phyloP scores from a whole-genome alignment of 163 green algal species.

The Scenedesmus sp. region DNA sequence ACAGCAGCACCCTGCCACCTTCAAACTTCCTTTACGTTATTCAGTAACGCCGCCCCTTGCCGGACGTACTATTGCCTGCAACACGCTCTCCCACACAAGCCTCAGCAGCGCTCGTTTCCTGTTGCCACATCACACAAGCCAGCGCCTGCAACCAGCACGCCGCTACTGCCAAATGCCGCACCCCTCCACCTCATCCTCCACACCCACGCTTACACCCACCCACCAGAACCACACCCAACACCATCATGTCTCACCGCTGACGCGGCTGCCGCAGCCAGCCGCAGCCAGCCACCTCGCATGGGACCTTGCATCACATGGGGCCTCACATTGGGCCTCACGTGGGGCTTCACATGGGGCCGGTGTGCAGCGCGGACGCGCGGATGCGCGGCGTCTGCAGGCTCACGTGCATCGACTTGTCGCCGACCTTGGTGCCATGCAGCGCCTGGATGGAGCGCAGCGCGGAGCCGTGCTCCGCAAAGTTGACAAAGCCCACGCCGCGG shows the following conservation, averaged over 20 bases:
- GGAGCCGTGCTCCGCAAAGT: conserved; percentile 42
- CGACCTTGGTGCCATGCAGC: conserved; percentile 45
- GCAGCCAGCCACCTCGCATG: not conserved
- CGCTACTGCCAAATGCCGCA: not conserved
- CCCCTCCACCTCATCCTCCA: no score
- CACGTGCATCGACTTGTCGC: conserved; percentile 59
- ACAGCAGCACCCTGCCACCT: not conserved
- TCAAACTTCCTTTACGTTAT: not conserved
- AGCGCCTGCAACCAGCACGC: not conserved
- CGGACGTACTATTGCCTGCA: not conserved
- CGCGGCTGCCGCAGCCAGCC: not conserved
- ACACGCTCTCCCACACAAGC: not conserved
- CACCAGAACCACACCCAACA: no score
- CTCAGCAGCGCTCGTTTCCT: not conserved
- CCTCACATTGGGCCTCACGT: not conserved
- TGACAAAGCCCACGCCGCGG: conserved; percentile 61
- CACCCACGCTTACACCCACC: no score
- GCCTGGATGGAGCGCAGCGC: conserved; percentile 42
- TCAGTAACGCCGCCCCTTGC: not conserved
- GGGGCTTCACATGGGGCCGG: not conserved
- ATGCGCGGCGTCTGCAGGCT: conserved; percentile 59
- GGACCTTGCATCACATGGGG: not conserved
- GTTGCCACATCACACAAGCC: not conserved
- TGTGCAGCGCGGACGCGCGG: conserved; percentile 34
- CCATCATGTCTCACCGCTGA: no score